Conservation (phyloP, 2,329 filamentous ascomycete genomes). For the Alternaria sp. region DNA sequence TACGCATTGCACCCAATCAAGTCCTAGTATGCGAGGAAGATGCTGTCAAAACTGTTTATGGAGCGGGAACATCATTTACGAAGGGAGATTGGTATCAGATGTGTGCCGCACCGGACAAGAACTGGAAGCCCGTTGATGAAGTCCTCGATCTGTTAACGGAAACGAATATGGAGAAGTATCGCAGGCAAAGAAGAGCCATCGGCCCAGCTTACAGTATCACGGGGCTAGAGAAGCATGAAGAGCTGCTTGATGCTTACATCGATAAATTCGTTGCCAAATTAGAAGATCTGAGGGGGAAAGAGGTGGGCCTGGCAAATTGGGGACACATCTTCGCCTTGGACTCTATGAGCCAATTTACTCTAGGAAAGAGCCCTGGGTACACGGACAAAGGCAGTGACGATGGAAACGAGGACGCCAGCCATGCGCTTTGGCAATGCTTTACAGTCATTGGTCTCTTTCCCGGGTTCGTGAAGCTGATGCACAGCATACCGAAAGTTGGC, state of each 20-base stretch:
- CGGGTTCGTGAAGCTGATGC: neutral
- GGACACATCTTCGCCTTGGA: neutral
- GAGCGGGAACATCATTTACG: neutral
- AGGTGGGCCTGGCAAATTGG: neutral
- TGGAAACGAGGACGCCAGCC: neutral
- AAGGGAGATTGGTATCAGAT: neutral
- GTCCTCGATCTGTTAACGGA: neutral
- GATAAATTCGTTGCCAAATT: neutral
- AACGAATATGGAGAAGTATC: neutral
- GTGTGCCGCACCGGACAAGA: neutral
- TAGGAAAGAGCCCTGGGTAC: neutral
- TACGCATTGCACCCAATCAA: neutral
- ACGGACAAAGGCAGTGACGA: neutral
- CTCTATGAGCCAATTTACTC: neutral
- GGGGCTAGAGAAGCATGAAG: neutral
- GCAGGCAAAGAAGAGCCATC: neutral
- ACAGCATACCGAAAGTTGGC: neutral
- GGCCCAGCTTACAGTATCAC: neutral
- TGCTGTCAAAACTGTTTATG: neutral
- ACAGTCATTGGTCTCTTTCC: neutral
- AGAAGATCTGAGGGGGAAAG: neutral
- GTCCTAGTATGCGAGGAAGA: neutral
- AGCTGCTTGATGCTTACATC: neutral
- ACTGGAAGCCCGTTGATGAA: neutral
- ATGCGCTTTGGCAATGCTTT: neutral